A percentile compares a stretch with the other conserved stretches of the same genome.
These are phyloP conservation scores for Emmonsiellopsis sp. DNA, from an alignment of 2,329 filamentous ascomycete species.

Conservation along the genomic window DNA sequence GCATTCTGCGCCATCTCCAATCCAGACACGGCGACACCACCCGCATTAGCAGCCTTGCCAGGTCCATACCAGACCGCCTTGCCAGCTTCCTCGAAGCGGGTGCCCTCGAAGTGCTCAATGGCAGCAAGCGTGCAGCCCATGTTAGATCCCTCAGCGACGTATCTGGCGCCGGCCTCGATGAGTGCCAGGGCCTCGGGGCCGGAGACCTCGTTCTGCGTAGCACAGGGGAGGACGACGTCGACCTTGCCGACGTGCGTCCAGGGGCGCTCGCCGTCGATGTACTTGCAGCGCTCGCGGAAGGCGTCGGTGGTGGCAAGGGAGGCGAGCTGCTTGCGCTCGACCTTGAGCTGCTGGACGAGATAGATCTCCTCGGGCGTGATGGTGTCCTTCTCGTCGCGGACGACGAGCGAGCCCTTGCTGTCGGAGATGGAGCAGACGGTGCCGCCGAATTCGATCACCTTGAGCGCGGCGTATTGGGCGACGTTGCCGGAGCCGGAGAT, in stretches of 20 bases:
- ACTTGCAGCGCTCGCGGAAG: constrained; percentile 63
- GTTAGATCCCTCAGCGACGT: constrained; percentile 94
- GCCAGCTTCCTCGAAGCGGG: constrained; percentile 54
- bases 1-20: constrained; percentile 99
- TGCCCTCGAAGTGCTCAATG: constrained; percentile 75
- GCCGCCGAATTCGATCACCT: constrained; percentile 90
- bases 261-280: constrained; percentile 77
- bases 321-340: constrained; percentile 73
- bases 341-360: constrained; percentile 76
- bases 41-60: constrained; percentile 94
- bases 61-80: constrained; percentile 83
- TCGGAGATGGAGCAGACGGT: constrained; percentile 90
- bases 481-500: constrained; percentile 97
- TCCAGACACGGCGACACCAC: constrained; percentile 93
- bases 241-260: constrained; percentile 86
- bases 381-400: constrained; percentile 52
- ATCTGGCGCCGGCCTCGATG: constrained; percentile 65
- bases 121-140: constrained; percentile 97
- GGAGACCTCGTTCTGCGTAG: constrained; percentile 96
- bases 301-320: constrained; percentile 52
- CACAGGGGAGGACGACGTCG: constrained; percentile 84
- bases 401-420: constrained; percentile 75
- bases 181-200: constrained; percentile 81
- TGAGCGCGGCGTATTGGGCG: constrained; percentile 92
- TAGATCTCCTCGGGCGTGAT: constrained; percentile 75